phyloP scores from a whole-genome alignment of 225 moss, liverwort and hornwort genomes.

The Marchantia polymorpha region DNA sequence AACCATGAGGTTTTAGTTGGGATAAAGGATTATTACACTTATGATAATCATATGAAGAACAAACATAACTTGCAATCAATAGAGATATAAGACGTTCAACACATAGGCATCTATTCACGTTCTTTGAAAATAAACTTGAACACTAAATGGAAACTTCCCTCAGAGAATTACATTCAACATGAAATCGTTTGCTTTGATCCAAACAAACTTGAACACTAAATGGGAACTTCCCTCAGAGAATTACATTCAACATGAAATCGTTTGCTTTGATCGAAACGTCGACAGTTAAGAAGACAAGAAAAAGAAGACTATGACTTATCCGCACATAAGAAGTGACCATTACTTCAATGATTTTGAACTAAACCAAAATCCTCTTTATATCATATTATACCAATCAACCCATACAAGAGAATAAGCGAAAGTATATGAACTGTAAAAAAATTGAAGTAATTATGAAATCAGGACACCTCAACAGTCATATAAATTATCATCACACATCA shows the following conservation, averaged over 20 bases:
- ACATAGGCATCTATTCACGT: neutral
- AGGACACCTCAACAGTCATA: neutral
- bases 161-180: too few relatives aligned
- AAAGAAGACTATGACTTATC: conserved; percentile 35
- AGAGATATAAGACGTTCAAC: neutral
- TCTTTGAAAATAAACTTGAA: too few relatives aligned
- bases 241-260: too few relatives aligned
- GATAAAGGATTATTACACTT: conserved; percentile 65
- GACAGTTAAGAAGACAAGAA: neutral
- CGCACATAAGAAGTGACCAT: conserved; percentile 96
- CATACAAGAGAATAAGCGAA: neutral
- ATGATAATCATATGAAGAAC: conserved; percentile 62
- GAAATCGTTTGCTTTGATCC: too few relatives aligned
- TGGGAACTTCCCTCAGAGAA: too few relatives aligned
- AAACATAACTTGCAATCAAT: conserved; percentile 46
- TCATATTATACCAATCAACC: conserved; percentile 56
- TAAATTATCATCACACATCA: neutral
- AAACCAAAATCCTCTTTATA: conserved; percentile 85
- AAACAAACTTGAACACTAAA: neutral
- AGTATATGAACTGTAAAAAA: neutral
- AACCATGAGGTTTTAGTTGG: too few relatives aligned
- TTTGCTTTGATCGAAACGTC: neutral
- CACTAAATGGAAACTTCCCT: too few relatives aligned
- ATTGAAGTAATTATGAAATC: too few relatives aligned
- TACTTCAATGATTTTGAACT: conserved; percentile 82